phyloP scores from a whole-genome alignment of 768 basidiomycete species.

The Tulasnella sp. region DNA sequence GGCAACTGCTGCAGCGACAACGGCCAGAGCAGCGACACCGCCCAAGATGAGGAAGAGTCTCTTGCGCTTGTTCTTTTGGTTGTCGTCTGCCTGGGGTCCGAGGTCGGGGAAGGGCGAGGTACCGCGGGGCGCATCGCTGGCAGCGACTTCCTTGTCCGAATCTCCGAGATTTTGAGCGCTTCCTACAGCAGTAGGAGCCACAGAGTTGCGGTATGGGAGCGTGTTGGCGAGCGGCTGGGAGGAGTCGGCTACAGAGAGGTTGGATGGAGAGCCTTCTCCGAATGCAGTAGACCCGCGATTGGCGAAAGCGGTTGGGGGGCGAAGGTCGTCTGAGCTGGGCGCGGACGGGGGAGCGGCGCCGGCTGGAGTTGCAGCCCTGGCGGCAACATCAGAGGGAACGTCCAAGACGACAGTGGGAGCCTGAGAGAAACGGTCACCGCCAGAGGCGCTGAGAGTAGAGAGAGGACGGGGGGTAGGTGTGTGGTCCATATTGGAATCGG shows the following conservation, averaged over 20 bases:
- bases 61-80: not conserved
- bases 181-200: not conserved
- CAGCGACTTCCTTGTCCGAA: not conserved
- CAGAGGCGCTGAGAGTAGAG: too few relatives aligned
- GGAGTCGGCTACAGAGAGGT: not conserved
- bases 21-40: not conserved
- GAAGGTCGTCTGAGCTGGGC: not conserved
- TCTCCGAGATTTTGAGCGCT: not conserved
- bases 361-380: not conserved
- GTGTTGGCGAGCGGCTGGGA: not conserved
- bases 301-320: not conserved
- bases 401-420: too few relatives aligned
- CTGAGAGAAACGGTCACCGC: too few relatives aligned
- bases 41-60: not conserved
- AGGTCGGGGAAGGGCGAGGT: not conserved
- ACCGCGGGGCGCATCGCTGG: not conserved
- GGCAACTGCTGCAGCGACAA: conserved; percentile 48
- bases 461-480: too few relatives aligned
- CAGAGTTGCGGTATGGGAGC: not conserved
- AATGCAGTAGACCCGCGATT: not conserved
- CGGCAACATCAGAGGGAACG: too few relatives aligned
- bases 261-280: not conserved
- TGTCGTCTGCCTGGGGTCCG: not conserved
- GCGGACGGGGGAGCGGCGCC: not conserved
- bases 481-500: not conserved